phyloP scores from a whole-genome alignment of 495 filamentous ascomycete species.

The Pseudoneurospora amorphoporcata region DNA sequence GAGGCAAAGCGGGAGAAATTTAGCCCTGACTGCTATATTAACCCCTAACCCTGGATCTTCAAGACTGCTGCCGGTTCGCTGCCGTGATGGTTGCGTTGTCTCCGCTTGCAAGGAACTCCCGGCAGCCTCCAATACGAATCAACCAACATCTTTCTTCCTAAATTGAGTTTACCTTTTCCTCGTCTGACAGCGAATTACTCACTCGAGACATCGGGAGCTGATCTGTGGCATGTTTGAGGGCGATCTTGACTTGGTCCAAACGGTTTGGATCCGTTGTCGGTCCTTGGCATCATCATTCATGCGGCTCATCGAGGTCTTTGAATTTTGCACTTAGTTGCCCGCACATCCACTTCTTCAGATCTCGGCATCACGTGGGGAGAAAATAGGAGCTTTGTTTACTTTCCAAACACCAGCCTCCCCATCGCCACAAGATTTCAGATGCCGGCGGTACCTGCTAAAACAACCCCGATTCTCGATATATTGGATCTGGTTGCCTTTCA shows the following conservation, averaged over 20 bases:
- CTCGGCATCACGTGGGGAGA: neutral
- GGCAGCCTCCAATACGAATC: neutral
- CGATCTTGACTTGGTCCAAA: neutral
- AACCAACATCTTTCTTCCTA: neutral
- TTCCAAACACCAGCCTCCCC: neutral
- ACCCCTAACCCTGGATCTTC: neutral
- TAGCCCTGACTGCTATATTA: constrained; percentile 16
- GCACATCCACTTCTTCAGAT: neutral
- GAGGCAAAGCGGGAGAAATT: constrained; percentile 24
- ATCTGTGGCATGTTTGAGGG: neutral
- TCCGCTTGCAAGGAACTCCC: neutral
- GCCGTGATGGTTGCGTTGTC: neutral
- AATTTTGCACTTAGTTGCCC: neutral
- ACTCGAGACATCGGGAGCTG: neutral
- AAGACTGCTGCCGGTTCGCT: neutral
- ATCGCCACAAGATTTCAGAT: neutral
- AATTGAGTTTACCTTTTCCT: neutral
- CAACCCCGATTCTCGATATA: neutral
- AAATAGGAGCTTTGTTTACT: neutral
- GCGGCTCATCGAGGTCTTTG: neutral
- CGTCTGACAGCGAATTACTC: neutral
- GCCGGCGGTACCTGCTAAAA: neutral
- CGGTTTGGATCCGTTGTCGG: neutral
- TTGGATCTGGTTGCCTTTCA: neutral
- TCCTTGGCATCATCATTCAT: neutral